Conservation (phyloP, 176 grass and related monocot species). For the Rhipidocladum racemiflorum region DNA sequence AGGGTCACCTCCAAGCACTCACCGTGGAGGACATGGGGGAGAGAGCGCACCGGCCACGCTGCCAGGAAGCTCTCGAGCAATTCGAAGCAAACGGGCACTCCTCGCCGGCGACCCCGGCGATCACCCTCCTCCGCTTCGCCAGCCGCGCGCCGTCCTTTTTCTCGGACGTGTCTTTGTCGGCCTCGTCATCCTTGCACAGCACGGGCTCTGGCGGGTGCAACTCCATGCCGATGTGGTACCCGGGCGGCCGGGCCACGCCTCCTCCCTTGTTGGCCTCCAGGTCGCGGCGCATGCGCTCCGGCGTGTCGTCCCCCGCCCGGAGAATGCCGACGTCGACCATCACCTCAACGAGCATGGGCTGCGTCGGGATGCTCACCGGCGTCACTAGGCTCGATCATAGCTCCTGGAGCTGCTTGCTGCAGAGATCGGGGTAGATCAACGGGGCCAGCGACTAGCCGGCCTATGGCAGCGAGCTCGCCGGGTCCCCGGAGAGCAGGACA, state of each 20-base stretch:
- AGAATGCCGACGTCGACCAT: constrained; percentile 30
- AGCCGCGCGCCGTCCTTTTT: neutral
- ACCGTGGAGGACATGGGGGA: constrained; percentile 36
- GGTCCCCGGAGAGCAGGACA: neutral
- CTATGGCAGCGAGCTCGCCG: neutral
- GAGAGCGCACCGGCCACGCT: constrained; percentile 27
- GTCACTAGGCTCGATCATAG: neutral
- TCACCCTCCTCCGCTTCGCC: constrained; percentile 12
- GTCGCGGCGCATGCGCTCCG: neutral
- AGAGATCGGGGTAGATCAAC: neutral
- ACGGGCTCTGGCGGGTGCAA: constrained; percentile 25
- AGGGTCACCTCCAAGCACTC: neutral
- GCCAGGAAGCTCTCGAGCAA: neutral
- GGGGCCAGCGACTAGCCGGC: neutral
- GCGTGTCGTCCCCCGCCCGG: neutral
- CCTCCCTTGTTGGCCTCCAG: neutral
- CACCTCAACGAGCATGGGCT: neutral
- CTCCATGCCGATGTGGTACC: neutral
- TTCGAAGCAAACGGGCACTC: constrained; percentile 29
- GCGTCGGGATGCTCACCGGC: neutral
- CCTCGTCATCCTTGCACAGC: neutral
- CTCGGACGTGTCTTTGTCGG: neutral
- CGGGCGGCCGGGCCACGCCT: neutral
- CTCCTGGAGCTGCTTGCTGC: neutral
- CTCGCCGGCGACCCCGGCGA: neutral